Evolutionary conservation across 257 asterid genomes (phyloP), one percentile per base, ranked within the genome.

Genomic region (Solanum chiquidenum): DNA sequence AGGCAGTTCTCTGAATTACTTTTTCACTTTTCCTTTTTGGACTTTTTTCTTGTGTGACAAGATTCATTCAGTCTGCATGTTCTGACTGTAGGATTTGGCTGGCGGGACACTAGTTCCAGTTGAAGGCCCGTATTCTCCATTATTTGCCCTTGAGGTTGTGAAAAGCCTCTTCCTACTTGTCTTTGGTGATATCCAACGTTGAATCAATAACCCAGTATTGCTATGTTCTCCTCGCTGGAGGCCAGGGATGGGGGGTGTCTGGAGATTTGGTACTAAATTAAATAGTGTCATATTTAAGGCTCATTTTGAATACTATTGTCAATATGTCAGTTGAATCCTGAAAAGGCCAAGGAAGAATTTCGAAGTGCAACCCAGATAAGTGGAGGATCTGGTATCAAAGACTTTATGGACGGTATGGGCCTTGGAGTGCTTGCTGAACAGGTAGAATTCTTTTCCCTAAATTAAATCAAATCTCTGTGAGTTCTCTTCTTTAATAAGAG

Each of bases 321-420:
- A 44, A 64, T 84, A 91, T 90, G 89, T 84, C 95, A 96, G 99
- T 93, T 97, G 91, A 95, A 97, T 89, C 99, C 99, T 42, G 99
- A 97, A 88, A 94, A 95, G 85, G 95, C 99, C 69, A 94, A 98
- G 89, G 99, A 96, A 86, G 99, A 96, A 82, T 94, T 94, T 88
- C 95, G 97, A 87, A 91, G 91, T 88, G 96, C 90, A 80, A 88
- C 91, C 91, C 93, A 91, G 93, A 91, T 34, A 82, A 95, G 88
- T 89, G 98, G 98, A 90, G 99, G 99, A 85, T 91, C 91, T 87
- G 98, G 98, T 80, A 94, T 97, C 86, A 96, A 96, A 92, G 99
- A 97, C 91, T 95, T 97, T 93, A 96, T 97, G 99, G 98, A 96
- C 80, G 99, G 99, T 85, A 95, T 97, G 99, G 99, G 99, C 82